These are phyloP conservation scores for Musa balbisiana DNA, from an alignment of 202 grass and related monocot genomes.

Conservation along the genomic window DNA sequence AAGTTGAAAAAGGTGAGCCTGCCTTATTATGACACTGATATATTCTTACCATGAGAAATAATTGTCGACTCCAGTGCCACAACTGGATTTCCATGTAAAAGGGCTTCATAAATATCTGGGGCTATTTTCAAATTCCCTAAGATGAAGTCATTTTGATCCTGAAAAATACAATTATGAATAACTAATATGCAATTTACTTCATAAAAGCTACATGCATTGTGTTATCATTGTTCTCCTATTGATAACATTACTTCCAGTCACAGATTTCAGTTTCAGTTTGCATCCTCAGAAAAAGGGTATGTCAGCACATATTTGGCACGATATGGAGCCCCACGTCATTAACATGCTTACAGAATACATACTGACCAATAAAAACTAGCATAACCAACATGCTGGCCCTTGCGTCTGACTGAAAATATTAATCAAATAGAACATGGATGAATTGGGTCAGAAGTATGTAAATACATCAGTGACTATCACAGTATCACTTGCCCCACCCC, in stretches of 20 bases:
- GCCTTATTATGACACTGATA: not conserved
- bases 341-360: no score
- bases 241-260: not conserved
- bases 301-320: no score
- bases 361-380: no score
- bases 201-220: not conserved
- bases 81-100: slow-evolving; percentile 43
- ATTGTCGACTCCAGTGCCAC: slow-evolving; percentile 91
- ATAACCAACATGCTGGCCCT: no score
- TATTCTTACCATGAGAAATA: slow-evolving; percentile 61
- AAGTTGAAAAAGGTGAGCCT: not conserved
- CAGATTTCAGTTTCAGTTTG: not conserved
- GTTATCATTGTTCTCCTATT: not conserved
- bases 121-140: slow-evolving; percentile 23
- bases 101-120: slow-evolving; percentile 58
- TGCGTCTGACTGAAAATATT: no score
- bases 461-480: no score
- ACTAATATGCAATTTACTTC: not conserved
- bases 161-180: not conserved
- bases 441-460: no score
- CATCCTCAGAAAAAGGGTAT: no score
- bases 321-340: no score
- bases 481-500: no score
- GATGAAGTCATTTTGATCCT: not conserved
- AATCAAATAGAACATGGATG: no score